These are phyloP conservation scores for Termitomyces sp. DNA, from an alignment of 768 basidiomycete species.

Conservation along the genomic window DNA sequence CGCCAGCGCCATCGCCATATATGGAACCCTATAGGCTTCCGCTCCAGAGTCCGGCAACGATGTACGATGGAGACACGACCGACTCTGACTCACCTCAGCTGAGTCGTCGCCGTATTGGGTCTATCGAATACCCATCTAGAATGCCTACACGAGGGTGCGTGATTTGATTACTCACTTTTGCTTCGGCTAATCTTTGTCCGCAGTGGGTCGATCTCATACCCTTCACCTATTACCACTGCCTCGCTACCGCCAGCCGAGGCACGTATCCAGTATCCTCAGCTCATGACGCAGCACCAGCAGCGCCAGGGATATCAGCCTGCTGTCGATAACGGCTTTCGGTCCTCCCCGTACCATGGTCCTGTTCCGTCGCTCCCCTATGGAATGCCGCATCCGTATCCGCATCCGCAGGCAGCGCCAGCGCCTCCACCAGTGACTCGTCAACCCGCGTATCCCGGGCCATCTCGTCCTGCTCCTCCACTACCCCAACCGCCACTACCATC, in stretches of 20 bases:
- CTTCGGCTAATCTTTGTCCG: background rate
- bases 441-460: slow-evolving; percentile 17
- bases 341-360: background rate
- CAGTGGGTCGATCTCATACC: slow-evolving; percentile 28
- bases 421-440: slow-evolving; percentile 11
- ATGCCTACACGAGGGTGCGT: slow-evolving; percentile 31
- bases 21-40: slow-evolving; percentile 33
- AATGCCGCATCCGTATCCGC: background rate
- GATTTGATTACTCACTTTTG: slow-evolving; percentile 1
- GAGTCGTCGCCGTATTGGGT: background rate
- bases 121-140: slow-evolving; percentile 1
- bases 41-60: slow-evolving; percentile 55
- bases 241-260: slow-evolving; percentile 57
- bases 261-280: slow-evolving; percentile 56
- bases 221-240: slow-evolving; percentile 66
- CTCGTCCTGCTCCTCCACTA: slow-evolving; percentile 22
- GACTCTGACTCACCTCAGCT: slow-evolving; percentile 36
- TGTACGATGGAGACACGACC: slow-evolving; percentile 45
- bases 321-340: slow-evolving; percentile 18
- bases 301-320: slow-evolving; percentile 78
- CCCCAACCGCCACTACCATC: slow-evolving; percentile 14
- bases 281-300: slow-evolving; percentile 80
- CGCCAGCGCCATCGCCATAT: background rate
- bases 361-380: background rate
- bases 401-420: slow-evolving; percentile 10